Percentiles rank a stretch among this genome's conserved stretches.
These are phyloP conservation scores for Geranium brycei DNA, from an alignment of 345 rosid genomes.

Conservation along the genomic window DNA sequence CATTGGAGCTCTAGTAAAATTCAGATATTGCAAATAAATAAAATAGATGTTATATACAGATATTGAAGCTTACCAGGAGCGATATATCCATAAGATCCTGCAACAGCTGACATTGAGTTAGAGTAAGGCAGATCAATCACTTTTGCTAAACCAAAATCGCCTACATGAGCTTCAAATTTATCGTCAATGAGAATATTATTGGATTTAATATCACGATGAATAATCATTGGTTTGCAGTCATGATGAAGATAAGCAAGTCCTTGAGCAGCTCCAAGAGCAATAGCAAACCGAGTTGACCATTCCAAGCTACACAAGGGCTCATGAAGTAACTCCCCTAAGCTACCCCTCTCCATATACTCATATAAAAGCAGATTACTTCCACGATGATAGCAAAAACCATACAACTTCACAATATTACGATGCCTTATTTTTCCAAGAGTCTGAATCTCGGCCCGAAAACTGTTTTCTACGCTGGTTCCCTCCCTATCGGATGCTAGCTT, in stretches of 20 bases:
- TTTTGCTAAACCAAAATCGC: conserved; percentile 96
- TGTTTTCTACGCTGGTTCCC: conserved; percentile 63
- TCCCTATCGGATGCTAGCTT: conserved; percentile 66
- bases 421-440: conserved; percentile 89
- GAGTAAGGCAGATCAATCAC: conserved; percentile 89
- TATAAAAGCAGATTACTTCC: conserved; percentile 80
- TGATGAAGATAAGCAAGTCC: conserved; percentile 94
- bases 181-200: conserved; percentile 82
- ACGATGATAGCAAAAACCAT: conserved; percentile 75
- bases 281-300: conserved; percentile 67
- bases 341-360: conserved; percentile 75
- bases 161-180: conserved; percentile 87
- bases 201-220: conserved; percentile 94
- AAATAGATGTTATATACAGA: background rate
- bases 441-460: conserved; percentile 79
- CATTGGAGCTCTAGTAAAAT: too few species aligned
- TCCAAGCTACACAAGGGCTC: conserved; percentile 45
- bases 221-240: conserved; percentile 81
- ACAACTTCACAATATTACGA: conserved; percentile 85
- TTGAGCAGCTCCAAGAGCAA: conserved; percentile 92
- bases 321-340: conserved; percentile 83
- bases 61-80: conserved; percentile 66
- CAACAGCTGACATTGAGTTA: conserved; percentile 90
- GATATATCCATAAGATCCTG: conserved; percentile 96
- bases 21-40: too few species aligned